These are phyloP conservation scores for Nemania abortiva DNA, from an alignment of 2,329 filamentous ascomycete species.

Conservation along the genomic window DNA sequence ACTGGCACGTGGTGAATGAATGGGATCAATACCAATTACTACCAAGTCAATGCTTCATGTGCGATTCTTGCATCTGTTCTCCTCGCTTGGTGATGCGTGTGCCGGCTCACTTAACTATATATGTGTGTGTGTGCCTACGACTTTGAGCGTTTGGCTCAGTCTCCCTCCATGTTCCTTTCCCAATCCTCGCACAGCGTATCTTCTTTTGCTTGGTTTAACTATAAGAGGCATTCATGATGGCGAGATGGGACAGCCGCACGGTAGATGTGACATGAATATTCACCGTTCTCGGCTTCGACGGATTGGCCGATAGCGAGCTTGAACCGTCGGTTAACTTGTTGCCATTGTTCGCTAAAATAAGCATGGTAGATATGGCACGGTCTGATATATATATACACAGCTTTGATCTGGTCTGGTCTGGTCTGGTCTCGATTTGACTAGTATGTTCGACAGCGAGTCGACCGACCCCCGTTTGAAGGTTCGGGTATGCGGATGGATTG, in stretches of 20 bases:
- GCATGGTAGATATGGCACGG: neutral
- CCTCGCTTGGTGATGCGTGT: neutral
- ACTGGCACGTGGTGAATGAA: no score
- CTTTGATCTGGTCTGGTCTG: neutral
- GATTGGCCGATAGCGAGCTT: neutral
- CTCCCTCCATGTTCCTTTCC: no score
- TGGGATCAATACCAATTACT: no score
- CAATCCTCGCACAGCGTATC: no score
- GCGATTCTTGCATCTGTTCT: neutral
- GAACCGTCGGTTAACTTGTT: no score
- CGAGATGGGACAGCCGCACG: neutral
- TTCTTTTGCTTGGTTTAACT: no score
- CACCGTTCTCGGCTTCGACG: neutral
- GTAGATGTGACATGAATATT: neutral
- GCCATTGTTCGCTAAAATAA: neutral
- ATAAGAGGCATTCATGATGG: no score
- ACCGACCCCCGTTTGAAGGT: no score
- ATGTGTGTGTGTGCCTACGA: neutral
- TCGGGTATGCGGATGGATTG: neutral
- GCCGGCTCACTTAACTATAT: neutral
- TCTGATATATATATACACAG: neutral
- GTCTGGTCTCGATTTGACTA: neutral
- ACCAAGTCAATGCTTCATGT: neutral
- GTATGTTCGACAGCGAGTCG: neutral
- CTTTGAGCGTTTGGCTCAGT: no score